Conservation (phyloP, 805 yeast genomes). For the Yarrowia divulgata region DNA sequence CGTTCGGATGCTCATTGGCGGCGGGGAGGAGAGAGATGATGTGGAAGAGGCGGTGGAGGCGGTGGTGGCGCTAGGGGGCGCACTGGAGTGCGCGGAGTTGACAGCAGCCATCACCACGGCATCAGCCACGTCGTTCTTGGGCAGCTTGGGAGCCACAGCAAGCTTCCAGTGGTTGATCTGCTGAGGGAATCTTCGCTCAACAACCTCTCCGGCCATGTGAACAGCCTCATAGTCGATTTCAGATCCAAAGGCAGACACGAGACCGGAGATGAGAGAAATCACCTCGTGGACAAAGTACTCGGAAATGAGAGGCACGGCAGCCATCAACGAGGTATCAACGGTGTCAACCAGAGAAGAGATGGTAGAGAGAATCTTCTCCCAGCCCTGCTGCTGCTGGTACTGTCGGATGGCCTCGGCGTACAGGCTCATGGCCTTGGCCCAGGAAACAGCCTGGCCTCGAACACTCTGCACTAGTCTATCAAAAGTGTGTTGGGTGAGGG, state of each 20-base stretch:
- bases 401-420: constrained; percentile 39
- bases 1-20: constrained; percentile 33
- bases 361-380: constrained; percentile 38
- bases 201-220: constrained; percentile 39
- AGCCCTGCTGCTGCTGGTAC: constrained; percentile 39
- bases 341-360: constrained; percentile 37
- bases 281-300: constrained; percentile 37
- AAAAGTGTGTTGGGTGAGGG: constrained; percentile 37
- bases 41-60: constrained; percentile 36
- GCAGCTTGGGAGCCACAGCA: constrained; percentile 27
- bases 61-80: constrained; percentile 29
- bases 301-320: constrained; percentile 35
- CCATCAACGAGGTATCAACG: constrained; percentile 37
- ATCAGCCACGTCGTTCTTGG: constrained; percentile 29
- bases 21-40: constrained; percentile 33
- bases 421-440: constrained; percentile 38
- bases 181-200: constrained; percentile 38
- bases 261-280: constrained; percentile 34
- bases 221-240: constrained; percentile 38
- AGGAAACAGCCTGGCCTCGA: constrained; percentile 36
- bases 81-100: constrained; percentile 19
- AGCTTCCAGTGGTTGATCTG: constrained; percentile 29
- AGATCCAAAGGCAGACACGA: constrained; percentile 30
- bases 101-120: constrained; percentile 31
- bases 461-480: constrained; percentile 30